A percentile compares a stretch with the other conserved stretches of the same genome.
Conservation (phyloP, 139 green algal species). For the Trebouxia sp. region DNA sequence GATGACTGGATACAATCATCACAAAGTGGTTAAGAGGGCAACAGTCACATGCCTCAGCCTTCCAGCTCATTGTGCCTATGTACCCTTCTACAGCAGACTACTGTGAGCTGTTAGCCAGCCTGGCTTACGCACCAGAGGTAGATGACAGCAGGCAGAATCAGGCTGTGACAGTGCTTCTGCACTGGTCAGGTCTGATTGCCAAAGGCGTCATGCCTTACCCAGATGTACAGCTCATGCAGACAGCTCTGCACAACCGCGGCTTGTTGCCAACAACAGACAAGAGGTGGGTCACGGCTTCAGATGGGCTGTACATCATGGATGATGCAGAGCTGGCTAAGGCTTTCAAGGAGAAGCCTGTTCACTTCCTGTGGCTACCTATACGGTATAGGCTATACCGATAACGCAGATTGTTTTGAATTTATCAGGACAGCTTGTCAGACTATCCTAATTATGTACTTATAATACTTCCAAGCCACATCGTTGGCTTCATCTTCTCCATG, state of each 20-base stretch:
- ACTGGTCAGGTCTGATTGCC: background rate
- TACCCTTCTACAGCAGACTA: background rate
- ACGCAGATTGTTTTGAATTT: background rate
- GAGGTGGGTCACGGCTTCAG: background rate
- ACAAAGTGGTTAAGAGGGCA: too few relatives aligned
- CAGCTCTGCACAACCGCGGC: background rate
- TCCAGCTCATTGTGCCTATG: background rate
- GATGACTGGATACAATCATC: too few relatives aligned
- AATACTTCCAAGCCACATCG: background rate
- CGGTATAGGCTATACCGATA: too few relatives aligned
- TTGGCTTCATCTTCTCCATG: background rate
- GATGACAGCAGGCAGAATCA: background rate
- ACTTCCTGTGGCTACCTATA: constrained; percentile 3
- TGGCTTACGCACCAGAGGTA: background rate
- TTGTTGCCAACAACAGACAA: background rate
- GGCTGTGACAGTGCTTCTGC: background rate
- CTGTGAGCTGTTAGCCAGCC: background rate
- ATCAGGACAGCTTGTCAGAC: background rate
- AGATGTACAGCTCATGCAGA: background rate
- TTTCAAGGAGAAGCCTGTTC: background rate
- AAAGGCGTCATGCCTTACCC: background rate
- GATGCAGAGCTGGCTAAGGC: background rate
- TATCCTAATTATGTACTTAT: background rate
- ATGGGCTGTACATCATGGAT: background rate
- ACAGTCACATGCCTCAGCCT: background rate